Conservation (phyloP, 2,329 filamentous ascomycete genomes). For the Metarhizium album region DNA sequence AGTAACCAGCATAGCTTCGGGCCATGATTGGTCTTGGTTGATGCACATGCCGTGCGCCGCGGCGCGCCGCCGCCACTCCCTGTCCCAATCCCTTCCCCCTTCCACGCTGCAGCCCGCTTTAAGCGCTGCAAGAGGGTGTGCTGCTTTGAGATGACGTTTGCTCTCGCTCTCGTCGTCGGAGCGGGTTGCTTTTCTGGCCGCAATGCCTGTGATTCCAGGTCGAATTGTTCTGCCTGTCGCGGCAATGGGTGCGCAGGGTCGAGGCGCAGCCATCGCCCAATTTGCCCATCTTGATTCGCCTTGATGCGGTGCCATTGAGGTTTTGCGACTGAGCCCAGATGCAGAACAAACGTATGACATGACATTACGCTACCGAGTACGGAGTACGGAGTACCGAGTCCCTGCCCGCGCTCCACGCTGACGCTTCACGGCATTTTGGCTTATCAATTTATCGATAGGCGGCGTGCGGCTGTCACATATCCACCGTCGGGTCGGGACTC, state of each 20-base stretch:
- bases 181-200: neutral
- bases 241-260: neutral
- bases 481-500: neutral
- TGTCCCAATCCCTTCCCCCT: neutral
- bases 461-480: neutral
- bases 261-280: neutral
- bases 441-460: slow-evolving; percentile 1
- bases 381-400: no score
- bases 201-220: neutral
- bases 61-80: neutral
- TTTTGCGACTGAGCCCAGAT: neutral
- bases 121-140: neutral
- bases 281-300: neutral
- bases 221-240: neutral
- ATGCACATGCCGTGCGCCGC: neutral
- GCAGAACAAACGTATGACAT: neutral
- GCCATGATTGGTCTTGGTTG: no score
- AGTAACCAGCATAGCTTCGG: no score
- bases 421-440: neutral
- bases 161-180: neutral
- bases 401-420: no score
- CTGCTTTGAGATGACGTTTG: neutral
- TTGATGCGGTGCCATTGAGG: neutral
- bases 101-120: neutral
- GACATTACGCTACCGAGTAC: neutral